phyloP scores from a whole-genome alignment of 306 rosid genomes.

The Albizia julibrissin region DNA sequence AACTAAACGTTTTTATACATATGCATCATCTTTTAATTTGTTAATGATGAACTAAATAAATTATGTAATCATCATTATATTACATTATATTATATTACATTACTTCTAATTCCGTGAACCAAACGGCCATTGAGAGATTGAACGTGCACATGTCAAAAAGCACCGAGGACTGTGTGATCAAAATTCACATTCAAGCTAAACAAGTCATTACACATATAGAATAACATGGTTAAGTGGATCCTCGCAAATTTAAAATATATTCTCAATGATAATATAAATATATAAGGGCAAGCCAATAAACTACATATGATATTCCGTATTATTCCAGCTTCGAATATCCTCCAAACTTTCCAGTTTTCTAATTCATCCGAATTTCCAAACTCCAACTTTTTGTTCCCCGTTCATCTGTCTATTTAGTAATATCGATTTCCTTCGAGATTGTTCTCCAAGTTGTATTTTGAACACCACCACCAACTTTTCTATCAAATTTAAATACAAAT shows the following conservation, averaged over 20 bases:
- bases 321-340: neutral
- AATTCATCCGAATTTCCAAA: neutral
- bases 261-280: neutral
- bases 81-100: too few species aligned
- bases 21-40: too few species aligned
- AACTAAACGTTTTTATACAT: too few species aligned
- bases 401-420: constrained; percentile 29
- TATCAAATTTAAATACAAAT: neutral
- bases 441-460: constrained; percentile 27
- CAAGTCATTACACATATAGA: neutral
- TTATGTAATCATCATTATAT: too few species aligned
- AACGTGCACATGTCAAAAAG: neutral
- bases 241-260: neutral
- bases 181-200: neutral
- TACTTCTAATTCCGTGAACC: too few species aligned
- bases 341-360: neutral
- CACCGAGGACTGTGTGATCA: neutral
- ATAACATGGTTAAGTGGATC: neutral
- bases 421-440: constrained; percentile 40
- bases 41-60: too few species aligned
- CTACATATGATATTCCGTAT: neutral
- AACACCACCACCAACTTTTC: neutral
- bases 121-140: too few species aligned
- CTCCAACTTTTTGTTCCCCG: neutral
- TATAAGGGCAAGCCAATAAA: neutral